phyloP scores from a whole-genome alignment of 345 rosid species.

The Lumnitzera littorea region DNA sequence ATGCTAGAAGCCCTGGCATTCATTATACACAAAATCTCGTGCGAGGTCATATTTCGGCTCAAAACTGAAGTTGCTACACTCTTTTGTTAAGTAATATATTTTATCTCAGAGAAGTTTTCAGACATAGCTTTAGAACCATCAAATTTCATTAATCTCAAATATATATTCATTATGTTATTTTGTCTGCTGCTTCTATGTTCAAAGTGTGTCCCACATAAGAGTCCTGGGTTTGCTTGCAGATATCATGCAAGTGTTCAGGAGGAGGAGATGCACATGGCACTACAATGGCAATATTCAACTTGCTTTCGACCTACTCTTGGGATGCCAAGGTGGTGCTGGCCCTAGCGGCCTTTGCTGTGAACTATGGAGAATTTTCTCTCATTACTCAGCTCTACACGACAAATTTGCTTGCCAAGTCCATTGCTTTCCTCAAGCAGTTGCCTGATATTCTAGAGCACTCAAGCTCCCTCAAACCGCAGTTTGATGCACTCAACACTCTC shows the following conservation, averaged over 20 bases:
- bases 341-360: conserved; percentile 39
- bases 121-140: too few relatives aligned
- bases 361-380: conserved; percentile 39
- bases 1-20: conserved; percentile 28
- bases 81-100: not conserved
- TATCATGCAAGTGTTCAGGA: conserved; percentile 43
- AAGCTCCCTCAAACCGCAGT: conserved; percentile 18
- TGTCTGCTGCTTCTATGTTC: too few relatives aligned
- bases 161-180: too few relatives aligned
- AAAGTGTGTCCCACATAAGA: too few relatives aligned
- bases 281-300: conserved; percentile 30
- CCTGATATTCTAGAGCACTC: conserved; percentile 25
- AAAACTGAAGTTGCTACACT: not conserved
- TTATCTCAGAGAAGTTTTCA: too few relatives aligned
- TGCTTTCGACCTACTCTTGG: conserved; percentile 33
- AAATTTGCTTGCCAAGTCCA: conserved; percentile 29
- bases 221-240: conserved; percentile 10
- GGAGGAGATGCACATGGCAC: conserved; percentile 38
- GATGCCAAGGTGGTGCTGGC: conserved; percentile 41
- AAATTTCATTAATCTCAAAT: too few relatives aligned
- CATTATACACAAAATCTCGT: conserved; percentile 28
- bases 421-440: conserved; percentile 39
- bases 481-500: conserved; percentile 37
- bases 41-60: conserved; percentile 25
- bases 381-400: conserved; percentile 19